These are phyloP conservation scores for Mallotus japonicus DNA, from an alignment of 441 rosid species.

Conservation along the genomic window DNA sequence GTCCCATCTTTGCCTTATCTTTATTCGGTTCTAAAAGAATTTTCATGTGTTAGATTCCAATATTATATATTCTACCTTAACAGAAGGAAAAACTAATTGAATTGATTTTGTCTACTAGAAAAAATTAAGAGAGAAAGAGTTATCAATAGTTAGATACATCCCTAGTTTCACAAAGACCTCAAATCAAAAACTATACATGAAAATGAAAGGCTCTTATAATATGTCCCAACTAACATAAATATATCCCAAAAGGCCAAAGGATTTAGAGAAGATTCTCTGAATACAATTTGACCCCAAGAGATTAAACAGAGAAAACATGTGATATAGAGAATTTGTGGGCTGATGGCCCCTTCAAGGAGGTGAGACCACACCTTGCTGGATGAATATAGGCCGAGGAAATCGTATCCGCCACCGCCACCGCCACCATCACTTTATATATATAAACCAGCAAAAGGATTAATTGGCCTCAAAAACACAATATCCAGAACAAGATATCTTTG, in stretches of 20 bases:
- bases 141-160: not conserved
- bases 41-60: no score
- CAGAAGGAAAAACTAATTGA: no score
- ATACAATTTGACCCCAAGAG: not conserved
- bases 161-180: not conserved
- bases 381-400: conserved; percentile 19
- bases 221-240: not conserved
- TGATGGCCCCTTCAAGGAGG: not conserved
- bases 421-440: not conserved
- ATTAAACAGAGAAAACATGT: not conserved
- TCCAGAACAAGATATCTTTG: not conserved
- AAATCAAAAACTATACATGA: not conserved
- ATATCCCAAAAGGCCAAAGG: not conserved
- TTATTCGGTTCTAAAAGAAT: no score
- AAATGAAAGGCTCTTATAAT: not conserved
- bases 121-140: no score
- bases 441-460: not conserved
- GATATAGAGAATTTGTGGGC: not conserved
- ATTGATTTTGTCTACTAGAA: not conserved
- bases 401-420: not conserved
- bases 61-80: no score
- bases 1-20: no score
- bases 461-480: not conserved
- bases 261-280: not conserved
- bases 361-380: conserved; percentile 16